phyloP scores from a whole-genome alignment of 148 eudicot genomes.

The Fagopyrum tataricum region DNA sequence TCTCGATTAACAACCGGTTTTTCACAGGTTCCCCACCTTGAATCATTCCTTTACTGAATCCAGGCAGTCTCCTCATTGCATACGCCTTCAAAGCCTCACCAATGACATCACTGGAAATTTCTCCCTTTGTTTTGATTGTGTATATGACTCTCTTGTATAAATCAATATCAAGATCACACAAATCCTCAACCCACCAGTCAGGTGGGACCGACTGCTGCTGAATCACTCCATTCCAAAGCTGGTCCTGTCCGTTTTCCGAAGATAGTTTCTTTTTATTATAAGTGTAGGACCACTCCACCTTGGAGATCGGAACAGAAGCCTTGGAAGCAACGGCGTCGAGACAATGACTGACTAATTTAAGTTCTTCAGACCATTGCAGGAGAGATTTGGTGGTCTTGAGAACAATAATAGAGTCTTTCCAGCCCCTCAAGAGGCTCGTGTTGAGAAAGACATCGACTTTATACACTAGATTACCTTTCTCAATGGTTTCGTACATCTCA shows the following conservation, averaged over 20 bases:
- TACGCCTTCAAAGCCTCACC: conserved; percentile 82
- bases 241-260: conserved; percentile 49
- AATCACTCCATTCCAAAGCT: conserved; percentile 45
- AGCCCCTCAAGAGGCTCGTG: conserved; percentile 67
- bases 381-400: conserved; percentile 59
- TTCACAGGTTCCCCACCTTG: conserved; percentile 55
- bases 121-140: conserved; percentile 53
- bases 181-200: conserved; percentile 99
- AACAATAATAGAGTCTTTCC: conserved; percentile 91
- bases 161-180: conserved; percentile 76
- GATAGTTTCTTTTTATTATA: conserved; percentile 64
- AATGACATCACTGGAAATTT: conserved; percentile 37
- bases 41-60: conserved; percentile 48
- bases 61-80: conserved; percentile 53
- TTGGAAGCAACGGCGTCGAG: conserved; percentile 68
- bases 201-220: conserved; percentile 57
- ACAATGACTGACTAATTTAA: conserved; percentile 58
- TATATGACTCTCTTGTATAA: conserved; percentile 58
- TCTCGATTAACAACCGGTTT: conserved; percentile 49
- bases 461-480: conserved; percentile 84
- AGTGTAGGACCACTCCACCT: conserved; percentile 92
- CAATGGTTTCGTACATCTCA: conserved; percentile 74
- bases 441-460: conserved; percentile 81
- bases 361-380: conserved; percentile 65
- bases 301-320: conserved; percentile 59